These are phyloP conservation scores for Rhizopogon sp. DNA, from an alignment of 768 basidiomycete species.

Conservation along the genomic window DNA sequence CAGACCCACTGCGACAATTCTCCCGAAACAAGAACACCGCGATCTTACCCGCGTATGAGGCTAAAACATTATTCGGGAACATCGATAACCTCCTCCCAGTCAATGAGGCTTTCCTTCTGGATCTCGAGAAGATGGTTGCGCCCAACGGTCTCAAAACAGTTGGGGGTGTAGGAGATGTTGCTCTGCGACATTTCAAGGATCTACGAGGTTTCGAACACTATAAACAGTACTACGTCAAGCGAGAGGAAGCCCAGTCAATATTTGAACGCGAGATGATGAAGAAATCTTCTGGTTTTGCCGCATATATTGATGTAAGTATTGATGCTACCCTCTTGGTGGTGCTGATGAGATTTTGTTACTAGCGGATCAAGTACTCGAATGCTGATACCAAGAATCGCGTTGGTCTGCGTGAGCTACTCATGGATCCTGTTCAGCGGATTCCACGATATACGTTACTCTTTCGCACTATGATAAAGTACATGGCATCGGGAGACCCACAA, in stretches of 20 bases:
- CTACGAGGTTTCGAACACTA: constrained; percentile 86
- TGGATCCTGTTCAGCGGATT: constrained; percentile 96
- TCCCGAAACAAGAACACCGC: constrained; percentile 79
- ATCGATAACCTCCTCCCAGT: constrained; percentile 84
- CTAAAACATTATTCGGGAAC: constrained; percentile 91
- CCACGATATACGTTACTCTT: constrained; percentile 92
- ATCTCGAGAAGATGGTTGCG: constrained; percentile 74
- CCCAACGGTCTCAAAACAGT: constrained; percentile 53
- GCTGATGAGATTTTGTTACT: constrained; percentile 7
- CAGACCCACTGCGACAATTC: constrained; percentile 85
- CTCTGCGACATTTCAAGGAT: constrained; percentile 81
- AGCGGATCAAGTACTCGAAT: constrained; percentile 86
- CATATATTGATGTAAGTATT: constrained; percentile 74
- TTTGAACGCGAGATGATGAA: constrained; percentile 82
- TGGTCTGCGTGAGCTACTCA: constrained; percentile 85
- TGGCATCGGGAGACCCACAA: constrained; percentile 75
- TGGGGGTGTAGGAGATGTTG: constrained; percentile 78
- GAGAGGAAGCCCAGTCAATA: constrained; percentile 87
- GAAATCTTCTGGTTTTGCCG: constrained; percentile 75
- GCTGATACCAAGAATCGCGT: constrained; percentile 74
- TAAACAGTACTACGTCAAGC: constrained; percentile 85
- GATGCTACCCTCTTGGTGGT: constrained; percentile 2
- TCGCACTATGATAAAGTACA: constrained; percentile 87
- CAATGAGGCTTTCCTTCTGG: constrained; percentile 81
- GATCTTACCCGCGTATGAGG: constrained; percentile 86